Evolutionary conservation across 192 early-diverging fungal genomes (phyloP).

Genomic region (Endogone sp.): DNA sequence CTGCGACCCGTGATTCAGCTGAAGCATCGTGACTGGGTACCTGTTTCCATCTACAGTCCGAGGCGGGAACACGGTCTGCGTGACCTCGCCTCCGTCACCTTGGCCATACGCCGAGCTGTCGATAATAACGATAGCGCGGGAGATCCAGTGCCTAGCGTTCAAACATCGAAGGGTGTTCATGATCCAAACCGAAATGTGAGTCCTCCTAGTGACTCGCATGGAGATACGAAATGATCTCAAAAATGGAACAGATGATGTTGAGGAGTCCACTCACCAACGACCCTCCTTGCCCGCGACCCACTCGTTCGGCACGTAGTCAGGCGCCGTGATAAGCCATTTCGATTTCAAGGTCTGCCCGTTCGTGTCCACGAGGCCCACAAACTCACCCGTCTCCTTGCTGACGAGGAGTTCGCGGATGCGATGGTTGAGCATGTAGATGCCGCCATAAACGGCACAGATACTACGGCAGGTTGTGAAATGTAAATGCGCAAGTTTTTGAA

Average conservation of each 20-base stretch:
- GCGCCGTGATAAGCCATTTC: slow-evolving; percentile 43
- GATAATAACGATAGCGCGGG: slow-evolving; percentile 22
- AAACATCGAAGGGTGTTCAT: slow-evolving; percentile 1
- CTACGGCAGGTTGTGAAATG: slow-evolving; percentile 24
- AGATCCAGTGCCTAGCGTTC: slow-evolving; percentile 9
- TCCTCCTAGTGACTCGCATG: no score
- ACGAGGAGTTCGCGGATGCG: slow-evolving; percentile 35
- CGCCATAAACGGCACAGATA: slow-evolving; percentile 86
- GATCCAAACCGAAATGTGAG: neutral
- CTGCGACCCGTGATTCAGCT: slow-evolving; percentile 35
- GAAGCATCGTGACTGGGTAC: slow-evolving; percentile 36
- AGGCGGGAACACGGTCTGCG: slow-evolving; percentile 27
- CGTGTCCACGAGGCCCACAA: slow-evolving; percentile 32
- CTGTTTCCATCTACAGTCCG: slow-evolving; percentile 15
- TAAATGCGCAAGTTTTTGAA: neutral
- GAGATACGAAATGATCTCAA: slow-evolving; percentile 17
- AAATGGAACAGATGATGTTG: neutral
- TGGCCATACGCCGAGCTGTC: slow-evolving; percentile 31
- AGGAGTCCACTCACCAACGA: slow-evolving; percentile 15
- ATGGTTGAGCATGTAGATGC: slow-evolving; percentile 79
- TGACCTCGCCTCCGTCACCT: slow-evolving; percentile 32
- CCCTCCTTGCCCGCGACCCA: slow-evolving; percentile 28
- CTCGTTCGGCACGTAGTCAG: slow-evolving; percentile 44
- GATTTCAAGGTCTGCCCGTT: slow-evolving; percentile 39
- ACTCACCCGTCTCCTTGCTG: slow-evolving; percentile 32